A percentile compares a stretch with the other conserved stretches of the same genome.
Conservation (phyloP, 768 basidiomycete genomes). For the Psilocybe subaeruginosa region DNA sequence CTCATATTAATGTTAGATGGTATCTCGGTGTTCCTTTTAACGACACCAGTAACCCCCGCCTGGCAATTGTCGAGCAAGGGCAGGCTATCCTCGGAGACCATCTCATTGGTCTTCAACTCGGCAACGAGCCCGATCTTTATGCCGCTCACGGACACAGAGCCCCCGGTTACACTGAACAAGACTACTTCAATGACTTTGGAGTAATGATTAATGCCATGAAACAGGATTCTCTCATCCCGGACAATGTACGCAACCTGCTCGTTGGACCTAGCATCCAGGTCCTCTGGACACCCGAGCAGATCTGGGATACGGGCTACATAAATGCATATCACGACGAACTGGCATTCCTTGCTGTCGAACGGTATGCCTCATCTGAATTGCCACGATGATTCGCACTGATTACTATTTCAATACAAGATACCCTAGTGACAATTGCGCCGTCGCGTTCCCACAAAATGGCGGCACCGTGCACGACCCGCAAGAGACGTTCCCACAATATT, state of each 20-base stretch:
- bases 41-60: slow-evolving; percentile 54
- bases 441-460: slow-evolving; percentile 37
- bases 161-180: slow-evolving; percentile 36
- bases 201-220: slow-evolving; percentile 46
- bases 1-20: slow-evolving; percentile 66
- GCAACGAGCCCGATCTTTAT: slow-evolving; percentile 70
- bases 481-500: slow-evolving; percentile 48
- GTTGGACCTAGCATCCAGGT: slow-evolving; percentile 59
- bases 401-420: slow-evolving; percentile 39
- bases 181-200: slow-evolving; percentile 62
- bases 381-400: not conserved
- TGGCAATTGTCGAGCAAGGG: slow-evolving; percentile 61
- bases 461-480: slow-evolving; percentile 47
- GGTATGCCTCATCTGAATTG: slow-evolving; percentile 37
- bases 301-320: slow-evolving; percentile 60
- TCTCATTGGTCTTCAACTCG: slow-evolving; percentile 71
- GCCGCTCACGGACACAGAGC: slow-evolving; percentile 42
- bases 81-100: slow-evolving; percentile 67
- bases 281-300: slow-evolving; percentile 53
- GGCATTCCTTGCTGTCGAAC: slow-evolving; percentile 57
- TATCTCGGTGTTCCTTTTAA: slow-evolving; percentile 73
- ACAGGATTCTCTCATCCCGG: slow-evolving; percentile 35
- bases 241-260: slow-evolving; percentile 43
- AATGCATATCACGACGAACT: slow-evolving; percentile 41
- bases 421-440: slow-evolving; percentile 60